phyloP scores from a whole-genome alignment of 768 basidiomycete genomes.

The Phlebiopsis gigantea region DNA sequence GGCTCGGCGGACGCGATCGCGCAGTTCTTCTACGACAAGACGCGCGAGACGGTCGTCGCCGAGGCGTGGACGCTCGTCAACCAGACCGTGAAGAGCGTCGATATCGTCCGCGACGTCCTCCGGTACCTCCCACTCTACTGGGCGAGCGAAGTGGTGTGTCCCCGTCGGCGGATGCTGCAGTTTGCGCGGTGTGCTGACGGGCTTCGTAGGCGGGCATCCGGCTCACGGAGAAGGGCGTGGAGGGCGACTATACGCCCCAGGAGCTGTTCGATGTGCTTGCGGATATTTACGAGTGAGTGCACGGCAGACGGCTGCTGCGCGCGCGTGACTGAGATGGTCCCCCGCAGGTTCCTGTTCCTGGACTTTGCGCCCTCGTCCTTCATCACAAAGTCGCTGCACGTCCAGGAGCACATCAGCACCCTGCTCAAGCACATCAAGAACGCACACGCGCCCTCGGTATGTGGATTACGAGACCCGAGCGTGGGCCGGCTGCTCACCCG shows the following conservation, averaged over 20 bases:
- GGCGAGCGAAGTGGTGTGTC: slow-evolving; percentile 63
- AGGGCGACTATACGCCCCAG: slow-evolving; percentile 57
- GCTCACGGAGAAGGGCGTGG: slow-evolving; percentile 49
- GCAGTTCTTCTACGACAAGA: slow-evolving; percentile 61
- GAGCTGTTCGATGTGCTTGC: slow-evolving; percentile 61
- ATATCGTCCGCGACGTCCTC: slow-evolving; percentile 66
- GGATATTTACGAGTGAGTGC: slow-evolving; percentile 64
- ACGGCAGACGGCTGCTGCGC: neutral
- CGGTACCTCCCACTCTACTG: slow-evolving; percentile 63
- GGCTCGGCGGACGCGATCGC: slow-evolving; percentile 43
- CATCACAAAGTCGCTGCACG: slow-evolving; percentile 48
- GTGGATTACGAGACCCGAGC: neutral
- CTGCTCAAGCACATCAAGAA: slow-evolving; percentile 54
- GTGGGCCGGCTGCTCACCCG: neutral
- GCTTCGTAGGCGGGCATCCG: slow-evolving; percentile 59
- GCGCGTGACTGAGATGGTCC: neutral
- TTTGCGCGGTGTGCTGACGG: neutral
- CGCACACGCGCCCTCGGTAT: slow-evolving; percentile 20
- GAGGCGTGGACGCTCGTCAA: slow-evolving; percentile 56
- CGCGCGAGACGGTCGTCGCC: slow-evolving; percentile 47
- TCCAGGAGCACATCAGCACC: slow-evolving; percentile 45
- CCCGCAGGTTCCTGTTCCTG: slow-evolving; percentile 66
- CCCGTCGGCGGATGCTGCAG: neutral
- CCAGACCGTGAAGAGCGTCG: slow-evolving; percentile 47
- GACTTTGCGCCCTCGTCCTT: slow-evolving; percentile 57